Evolutionary conservation across 495 filamentous ascomycete species (phyloP), one percentile per base, ranked within the genome.

Genomic region (Aspergillus taichungensis): DNA sequence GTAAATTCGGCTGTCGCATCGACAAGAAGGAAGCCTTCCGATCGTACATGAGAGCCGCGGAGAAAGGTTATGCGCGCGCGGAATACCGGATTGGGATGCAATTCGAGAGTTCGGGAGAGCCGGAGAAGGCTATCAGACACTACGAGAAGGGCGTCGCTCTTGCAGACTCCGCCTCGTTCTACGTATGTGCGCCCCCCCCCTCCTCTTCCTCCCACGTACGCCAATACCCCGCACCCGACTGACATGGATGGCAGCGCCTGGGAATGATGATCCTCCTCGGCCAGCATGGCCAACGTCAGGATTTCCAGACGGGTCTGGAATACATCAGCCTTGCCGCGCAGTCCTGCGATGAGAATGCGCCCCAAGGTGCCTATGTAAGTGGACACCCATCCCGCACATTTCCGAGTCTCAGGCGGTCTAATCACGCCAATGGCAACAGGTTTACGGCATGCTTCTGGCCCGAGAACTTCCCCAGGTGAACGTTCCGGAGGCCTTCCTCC

Each of bases 1-100:
- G 92, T 46, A 95, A 96, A 62, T 97, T 95, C 62, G 87, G 86
- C 13, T 78, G 79, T 51, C 80, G 85, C 13, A 71, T 85, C 47
- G 91, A 97, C 69, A 95, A 94, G 65, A 89, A 90, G 54, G 91
- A 95, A 64, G 92, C 92, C 12, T 97, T 90, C 61, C 63, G 80
- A 37, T 83, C 80, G 54, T 98, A 95, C 66, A 78, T 77, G 40
- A 73, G 84, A 49, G 84, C 92, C n/a, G 85, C 88, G 37, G 83
- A 94, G 46, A 82, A 83, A 46, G 88, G 88, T n/a, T 94, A 85
- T 70, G 83, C 86, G n/a, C 74, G 92, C 45, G 89, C 94, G 31
- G 87, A 97, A 60, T 98, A 98, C 65, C 78, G 92, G 27, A 95
- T 98, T 62, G 92, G 92, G 42, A 97, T 96, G 92, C 88, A 95